phyloP scores from a whole-genome alignment of 2,329 filamentous ascomycete genomes.

The Calonectria ilicicola region DNA sequence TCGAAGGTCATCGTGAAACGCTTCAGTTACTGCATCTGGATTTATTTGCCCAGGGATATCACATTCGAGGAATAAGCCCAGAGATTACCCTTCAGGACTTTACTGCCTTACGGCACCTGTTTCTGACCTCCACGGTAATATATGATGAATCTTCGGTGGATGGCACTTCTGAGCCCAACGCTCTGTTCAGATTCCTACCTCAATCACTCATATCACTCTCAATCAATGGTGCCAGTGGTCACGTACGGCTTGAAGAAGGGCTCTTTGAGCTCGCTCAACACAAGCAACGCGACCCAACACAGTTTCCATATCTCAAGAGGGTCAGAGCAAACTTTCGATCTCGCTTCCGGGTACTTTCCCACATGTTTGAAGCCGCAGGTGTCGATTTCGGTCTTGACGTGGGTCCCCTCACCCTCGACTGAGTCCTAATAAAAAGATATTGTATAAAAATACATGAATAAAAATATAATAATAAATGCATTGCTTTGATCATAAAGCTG shows the following conservation, averaged over 20 bases:
- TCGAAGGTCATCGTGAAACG: not conserved
- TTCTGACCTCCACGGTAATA: conserved; percentile 8
- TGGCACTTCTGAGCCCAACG: not conserved
- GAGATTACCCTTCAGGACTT: conserved; percentile 11
- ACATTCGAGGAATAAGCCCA: not conserved
- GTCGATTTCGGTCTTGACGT: not conserved
- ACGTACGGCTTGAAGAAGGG: not conserved
- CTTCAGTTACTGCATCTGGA: conserved; percentile 15
- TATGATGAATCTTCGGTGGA: not conserved
- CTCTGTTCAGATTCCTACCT: conserved; percentile 4
- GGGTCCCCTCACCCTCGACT: not conserved
- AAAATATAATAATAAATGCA: too few relatives aligned
- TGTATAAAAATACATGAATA: too few relatives aligned
- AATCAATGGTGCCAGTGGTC: not conserved
- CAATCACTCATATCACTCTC: conserved; percentile 12
- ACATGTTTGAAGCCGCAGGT: not conserved
- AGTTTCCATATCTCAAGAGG: conserved; percentile 2
- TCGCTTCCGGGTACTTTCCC: not conserved
- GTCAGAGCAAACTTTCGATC: not conserved
- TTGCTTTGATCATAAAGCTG: too few relatives aligned
- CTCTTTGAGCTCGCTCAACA: not conserved
- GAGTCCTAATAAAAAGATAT: too few relatives aligned
- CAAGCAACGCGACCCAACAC: not conserved
- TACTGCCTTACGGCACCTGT: conserved; percentile 13
- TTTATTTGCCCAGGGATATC: not conserved